A percentile compares a stretch with the other conserved stretches of the same genome.
Evolutionary conservation across 1,139 yeast species (phyloP).

Genomic region (Ogataea hybrid): DNA sequence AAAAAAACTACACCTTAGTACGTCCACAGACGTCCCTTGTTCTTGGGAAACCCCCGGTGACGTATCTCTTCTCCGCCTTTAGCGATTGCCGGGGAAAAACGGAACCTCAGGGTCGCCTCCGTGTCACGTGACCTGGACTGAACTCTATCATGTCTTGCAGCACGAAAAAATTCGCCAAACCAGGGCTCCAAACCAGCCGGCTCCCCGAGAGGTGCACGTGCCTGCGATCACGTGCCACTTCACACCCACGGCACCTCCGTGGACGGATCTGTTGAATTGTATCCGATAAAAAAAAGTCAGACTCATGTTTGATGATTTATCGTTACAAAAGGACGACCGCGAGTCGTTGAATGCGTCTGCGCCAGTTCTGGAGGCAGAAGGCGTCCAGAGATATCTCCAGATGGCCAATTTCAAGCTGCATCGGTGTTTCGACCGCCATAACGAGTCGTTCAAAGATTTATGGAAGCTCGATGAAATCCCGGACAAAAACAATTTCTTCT

Average conservation of each 20-base stretch:
- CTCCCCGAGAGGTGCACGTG: too few relatives aligned
- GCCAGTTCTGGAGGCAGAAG: constrained; percentile 6
- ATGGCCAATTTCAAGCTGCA: constrained; percentile 9
- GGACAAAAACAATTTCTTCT: constrained; percentile 34
- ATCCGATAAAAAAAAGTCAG: constrained; percentile 2
- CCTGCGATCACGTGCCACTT: too few relatives aligned
- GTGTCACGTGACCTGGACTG: too few relatives aligned
- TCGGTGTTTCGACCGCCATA: constrained; percentile 28
- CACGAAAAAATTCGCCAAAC: too few relatives aligned
- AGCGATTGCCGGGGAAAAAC: background rate
- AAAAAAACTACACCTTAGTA: background rate
- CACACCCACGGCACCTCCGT: too few relatives aligned
- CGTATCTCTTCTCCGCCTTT: too few relatives aligned
- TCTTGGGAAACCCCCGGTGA: too few relatives aligned
- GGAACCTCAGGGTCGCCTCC: too few relatives aligned
- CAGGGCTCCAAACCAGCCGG: too few relatives aligned
- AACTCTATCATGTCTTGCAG: too few relatives aligned
- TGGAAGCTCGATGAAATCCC: constrained; percentile 33
- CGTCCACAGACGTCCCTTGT: background rate
- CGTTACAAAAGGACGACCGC: constrained; percentile 26
- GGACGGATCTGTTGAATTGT: background rate
- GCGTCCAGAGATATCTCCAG: constrained; percentile 8
- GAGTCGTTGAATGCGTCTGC: constrained; percentile 10
- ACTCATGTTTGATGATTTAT: constrained; percentile 23
- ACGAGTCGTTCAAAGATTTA: constrained; percentile 27